Evolutionary conservation across 164 flowering plant genomes (phyloP), one percentile per base, ranked within the genome.

Genomic region (Buxus sempervirens): DNA sequence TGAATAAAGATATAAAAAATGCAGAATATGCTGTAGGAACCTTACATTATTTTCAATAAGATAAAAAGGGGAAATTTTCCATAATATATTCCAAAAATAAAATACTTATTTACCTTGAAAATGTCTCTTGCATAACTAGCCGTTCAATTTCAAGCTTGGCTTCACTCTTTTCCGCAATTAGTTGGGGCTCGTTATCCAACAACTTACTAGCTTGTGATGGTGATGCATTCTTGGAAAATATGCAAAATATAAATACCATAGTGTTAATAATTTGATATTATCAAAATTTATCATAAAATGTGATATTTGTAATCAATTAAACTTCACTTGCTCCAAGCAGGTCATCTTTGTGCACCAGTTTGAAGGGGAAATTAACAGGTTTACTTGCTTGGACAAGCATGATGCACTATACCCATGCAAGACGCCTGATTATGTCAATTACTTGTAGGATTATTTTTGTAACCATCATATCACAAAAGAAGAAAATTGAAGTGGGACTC

Each of bases 41-140:
- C 38, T 32, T 32, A 3, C 38, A 32, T n/a, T 32, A 32, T 3
- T 32, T 32, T 32, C 38, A 32, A 32, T 32, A 64, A 56, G 15
- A 7, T 15, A 63, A 54, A 58, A 51, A 38, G 9, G 21, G 26
- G 28, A 24, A 76, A n/a, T n/a, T n/a, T n/a, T 26, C 18, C 20
- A 15, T 26, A 25, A 62, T 8, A 32, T 7, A 3, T 32, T 32
- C 38, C 38, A 32, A 32, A 32, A 32, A 32, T 3, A 32, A 32
- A 68, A 58, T 45, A 62, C 58, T 61, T 58, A 66, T 57, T 51
- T 76, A 76, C 79, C 79, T 62, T 62, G 79, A 56, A 66, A 72
- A 76, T 9, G 73, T 72, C 64, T 65, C 79, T 42, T 66, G 73
- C 66, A 45, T 45, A 41, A 76, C 55, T 66, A 72, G 65, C 26